phyloP scores from a whole-genome alignment of 1,139 yeast genomes.

The Pichiaceae sp. region DNA sequence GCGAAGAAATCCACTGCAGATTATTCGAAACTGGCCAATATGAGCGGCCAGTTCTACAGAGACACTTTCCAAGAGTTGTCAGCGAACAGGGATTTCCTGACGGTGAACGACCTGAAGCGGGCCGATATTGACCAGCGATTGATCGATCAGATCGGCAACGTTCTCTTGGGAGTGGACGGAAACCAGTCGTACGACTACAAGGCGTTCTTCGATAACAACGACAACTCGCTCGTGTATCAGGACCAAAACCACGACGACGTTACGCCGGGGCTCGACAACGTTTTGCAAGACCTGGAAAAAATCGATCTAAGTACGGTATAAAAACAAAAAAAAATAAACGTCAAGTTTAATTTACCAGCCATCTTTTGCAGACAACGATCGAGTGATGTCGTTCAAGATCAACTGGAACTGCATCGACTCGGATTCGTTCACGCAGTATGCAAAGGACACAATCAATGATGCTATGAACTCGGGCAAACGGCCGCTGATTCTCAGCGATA shows the following conservation, averaged over 20 bases:
- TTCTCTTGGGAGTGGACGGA: conserved; percentile 5
- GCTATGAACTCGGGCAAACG: conserved; percentile 67
- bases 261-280: not conserved
- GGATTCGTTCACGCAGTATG: conserved; percentile 56
- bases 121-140: conserved; percentile 11
- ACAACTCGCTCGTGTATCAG: conserved; percentile 10
- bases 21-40: conserved; percentile 9
- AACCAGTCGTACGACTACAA: conserved; percentile 8
- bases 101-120: conserved; percentile 11
- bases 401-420: conserved; percentile 76
- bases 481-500: conserved; percentile 70
- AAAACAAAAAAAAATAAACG: no score
- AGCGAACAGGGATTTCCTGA: conserved; percentile 9
- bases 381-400: conserved; percentile 64
- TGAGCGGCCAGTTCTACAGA: conserved; percentile 15
- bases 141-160: conserved; percentile 7
- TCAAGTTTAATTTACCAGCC: not conserved
- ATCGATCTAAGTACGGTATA: conserved; percentile 6
- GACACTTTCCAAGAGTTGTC: conserved; percentile 15
- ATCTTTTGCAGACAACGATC: not conserved
- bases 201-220: conserved; percentile 14
- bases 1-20: conserved; percentile 3
- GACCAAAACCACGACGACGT: conserved; percentile 4
- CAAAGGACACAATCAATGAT: conserved; percentile 62
- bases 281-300: not conserved